Base-by-base conservation (phyloP, 2,329 filamentous ascomycete species). In the Xylaria multiplex region DNA sequence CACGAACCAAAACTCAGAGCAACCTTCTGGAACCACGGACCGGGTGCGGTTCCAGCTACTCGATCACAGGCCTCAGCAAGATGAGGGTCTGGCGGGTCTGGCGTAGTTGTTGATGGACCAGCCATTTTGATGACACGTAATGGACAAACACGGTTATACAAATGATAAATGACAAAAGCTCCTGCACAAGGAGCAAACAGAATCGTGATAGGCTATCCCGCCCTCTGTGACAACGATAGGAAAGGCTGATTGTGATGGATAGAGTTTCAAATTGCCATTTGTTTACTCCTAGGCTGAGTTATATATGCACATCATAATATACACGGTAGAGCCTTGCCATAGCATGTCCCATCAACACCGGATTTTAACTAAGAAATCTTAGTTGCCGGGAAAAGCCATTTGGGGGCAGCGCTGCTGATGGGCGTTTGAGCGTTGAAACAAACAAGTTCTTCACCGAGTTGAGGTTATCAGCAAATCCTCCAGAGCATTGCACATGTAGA, bases 1-100 rank as follows among this genome's bases (percentile, higher is more conserved):
- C 45, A 52, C 53, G 35, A 58, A 57, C 53, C 60, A 11, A 63
- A 63, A 45, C 60, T 63, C 27, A 58, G 40, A 16, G 40, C 45
- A 19, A 57, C 50, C 46, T 63, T 58, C 35, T 63, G 53, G 16
- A 45, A 14, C 53, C 35, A 63, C 8, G 43, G 45, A 9, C 59
- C 59, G 9, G 40, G 40, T 5, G 40, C 30, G 7, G n/a, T 16
- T 4, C 9, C n/a, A 40, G 19, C n/a, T 27, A 24, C 40, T 27
- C 6, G 50, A 5, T 35, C 48, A 45, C 7, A 16, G 16, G 16
- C 9, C 6, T 40, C 45, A 19, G 56, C 9, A 24, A 32, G 14
- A 37, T 32, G 48, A 35, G 27, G 6, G 48, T 43, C n/a, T 19
- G 22, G 14, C n/a, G 27, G 6, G 48, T 43, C n/a, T 19, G 22